These are phyloP conservation scores for Ceratocystis ficicola DNA, from an alignment of 2,329 filamentous ascomycete genomes.

Conservation along the genomic window DNA sequence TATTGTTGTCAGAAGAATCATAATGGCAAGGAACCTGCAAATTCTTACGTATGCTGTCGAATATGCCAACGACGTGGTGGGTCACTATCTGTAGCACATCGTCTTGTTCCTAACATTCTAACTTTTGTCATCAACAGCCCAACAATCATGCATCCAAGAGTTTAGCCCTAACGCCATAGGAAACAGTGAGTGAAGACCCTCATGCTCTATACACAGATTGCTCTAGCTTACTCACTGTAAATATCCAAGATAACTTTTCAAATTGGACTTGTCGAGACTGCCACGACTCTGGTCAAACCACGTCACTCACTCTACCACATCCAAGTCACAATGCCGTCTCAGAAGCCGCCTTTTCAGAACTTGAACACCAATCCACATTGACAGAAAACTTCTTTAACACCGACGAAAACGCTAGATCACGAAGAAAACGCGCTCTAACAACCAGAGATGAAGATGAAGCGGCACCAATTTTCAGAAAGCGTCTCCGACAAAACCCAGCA, in stretches of 20 bases:
- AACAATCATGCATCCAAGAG: conserved; percentile 77
- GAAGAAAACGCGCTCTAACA: conserved; percentile 21
- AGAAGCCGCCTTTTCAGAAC: neutral
- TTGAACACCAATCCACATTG: neutral
- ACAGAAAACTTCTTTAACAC: neutral
- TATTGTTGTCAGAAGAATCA: conserved; percentile 81
- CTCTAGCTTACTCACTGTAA: neutral
- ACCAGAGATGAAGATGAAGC: conserved; percentile 21
- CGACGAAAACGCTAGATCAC: conserved; percentile 12
- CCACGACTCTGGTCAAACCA: neutral
- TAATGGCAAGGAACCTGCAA: conserved; percentile 69
- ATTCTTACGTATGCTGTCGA: conserved; percentile 63
- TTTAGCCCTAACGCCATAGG: conserved; percentile 29
- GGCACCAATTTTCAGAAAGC: conserved; percentile 14
- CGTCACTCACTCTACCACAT: neutral
- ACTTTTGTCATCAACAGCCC: conserved; percentile 45
- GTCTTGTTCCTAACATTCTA: conserved; percentile 25
- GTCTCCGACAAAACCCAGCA: conserved; percentile 19
- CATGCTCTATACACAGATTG: neutral
- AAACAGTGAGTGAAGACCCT: conserved; percentile 38
- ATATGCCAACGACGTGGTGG: conserved; percentile 76
- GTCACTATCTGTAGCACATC: neutral
- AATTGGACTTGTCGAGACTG: conserved; percentile 38
- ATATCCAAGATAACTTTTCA: conserved; percentile 31
- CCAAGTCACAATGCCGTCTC: neutral